Evolutionary conservation across 106 monocot genomes (phyloP).

Genomic region (Allium sativum): DNA sequence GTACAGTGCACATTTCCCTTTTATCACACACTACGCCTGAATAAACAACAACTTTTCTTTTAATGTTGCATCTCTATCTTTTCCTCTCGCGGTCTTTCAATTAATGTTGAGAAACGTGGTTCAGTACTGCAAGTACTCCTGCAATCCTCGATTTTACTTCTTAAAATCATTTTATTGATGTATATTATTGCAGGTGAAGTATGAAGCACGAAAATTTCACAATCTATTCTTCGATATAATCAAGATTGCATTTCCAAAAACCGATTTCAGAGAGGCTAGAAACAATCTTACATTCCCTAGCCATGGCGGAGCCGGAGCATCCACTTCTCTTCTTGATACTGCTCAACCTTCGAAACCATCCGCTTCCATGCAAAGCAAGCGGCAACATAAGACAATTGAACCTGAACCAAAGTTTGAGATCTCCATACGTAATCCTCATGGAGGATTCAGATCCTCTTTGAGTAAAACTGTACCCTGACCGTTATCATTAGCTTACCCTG

Average conservation of each 20-base stretch:
- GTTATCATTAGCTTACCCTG: constrained; percentile 40
- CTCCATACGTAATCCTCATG: constrained; percentile 1
- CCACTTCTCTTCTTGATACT: constrained; percentile 7
- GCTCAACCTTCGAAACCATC: constrained; percentile 18
- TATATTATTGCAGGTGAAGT: constrained; percentile 37
- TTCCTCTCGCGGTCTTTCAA: constrained; percentile 69
- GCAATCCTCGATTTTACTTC: constrained; percentile 2
- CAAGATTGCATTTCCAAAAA: constrained; percentile 84
- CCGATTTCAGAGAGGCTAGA: constrained; percentile 58
- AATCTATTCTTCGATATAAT: constrained; percentile 78
- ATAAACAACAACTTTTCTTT: no score
- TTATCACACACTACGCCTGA: no score
- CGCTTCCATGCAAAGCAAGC: constrained; percentile 31
- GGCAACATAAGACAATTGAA: constrained; percentile 9
- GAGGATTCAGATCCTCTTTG: not conserved
- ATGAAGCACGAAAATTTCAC: constrained; percentile 71
- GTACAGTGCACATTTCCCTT: no score
- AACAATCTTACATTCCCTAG: constrained; percentile 30
- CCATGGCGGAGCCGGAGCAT: constrained; percentile 19
- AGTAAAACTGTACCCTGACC: constrained; percentile 12
- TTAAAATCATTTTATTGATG: not conserved
- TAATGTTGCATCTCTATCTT: no score
- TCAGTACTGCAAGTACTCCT: constrained; percentile 39
- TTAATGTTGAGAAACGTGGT: constrained; percentile 68
- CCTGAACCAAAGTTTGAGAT: constrained; percentile 6